Evolutionary conservation across 768 basidiomycete genomes (phyloP).

Genomic region (Cystofilobasidium macerans): DNA sequence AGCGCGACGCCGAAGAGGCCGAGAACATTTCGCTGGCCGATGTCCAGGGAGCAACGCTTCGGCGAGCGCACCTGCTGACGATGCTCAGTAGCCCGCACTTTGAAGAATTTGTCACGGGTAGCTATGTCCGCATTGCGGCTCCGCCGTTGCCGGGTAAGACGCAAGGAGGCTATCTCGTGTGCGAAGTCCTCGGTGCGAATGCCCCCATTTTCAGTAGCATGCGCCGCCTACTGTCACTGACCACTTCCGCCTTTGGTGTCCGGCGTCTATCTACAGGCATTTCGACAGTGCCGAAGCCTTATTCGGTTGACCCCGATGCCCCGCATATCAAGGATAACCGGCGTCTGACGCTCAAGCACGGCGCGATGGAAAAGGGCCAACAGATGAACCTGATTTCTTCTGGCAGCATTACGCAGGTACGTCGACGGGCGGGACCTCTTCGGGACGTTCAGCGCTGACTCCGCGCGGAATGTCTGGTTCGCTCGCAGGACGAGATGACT

Average conservation of each 20-base stretch:
- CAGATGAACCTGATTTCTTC: slow-evolving; percentile 84
- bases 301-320: slow-evolving; percentile 48
- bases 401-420: slow-evolving; percentile 50
- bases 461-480: not conserved
- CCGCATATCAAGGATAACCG: slow-evolving; percentile 51
- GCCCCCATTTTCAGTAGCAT: no score
- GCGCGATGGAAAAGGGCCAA: slow-evolving; percentile 52
- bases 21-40: slow-evolving; percentile 49
- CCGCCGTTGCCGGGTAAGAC: slow-evolving; percentile 38
- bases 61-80: slow-evolving; percentile 60
- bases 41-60: slow-evolving; percentile 53
- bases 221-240: no score
- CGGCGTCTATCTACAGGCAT: no score
- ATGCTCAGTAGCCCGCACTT: slow-evolving; percentile 61
- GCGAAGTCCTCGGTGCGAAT: slow-evolving; percentile 58
- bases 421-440: slow-evolving; percentile 32
- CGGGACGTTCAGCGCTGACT: not conserved
- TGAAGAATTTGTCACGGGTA: slow-evolving; percentile 68
- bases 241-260: no score
- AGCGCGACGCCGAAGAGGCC: slow-evolving; percentile 47
- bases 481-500: slow-evolving; percentile 58
- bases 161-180: slow-evolving; percentile 7
- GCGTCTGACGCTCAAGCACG: slow-evolving; percentile 64
- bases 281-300: slow-evolving; percentile 43
- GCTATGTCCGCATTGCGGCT: slow-evolving; percentile 76